Conservation (phyloP, 495 filamentous ascomycete genomes). For the Cercophora newfieldiana region DNA sequence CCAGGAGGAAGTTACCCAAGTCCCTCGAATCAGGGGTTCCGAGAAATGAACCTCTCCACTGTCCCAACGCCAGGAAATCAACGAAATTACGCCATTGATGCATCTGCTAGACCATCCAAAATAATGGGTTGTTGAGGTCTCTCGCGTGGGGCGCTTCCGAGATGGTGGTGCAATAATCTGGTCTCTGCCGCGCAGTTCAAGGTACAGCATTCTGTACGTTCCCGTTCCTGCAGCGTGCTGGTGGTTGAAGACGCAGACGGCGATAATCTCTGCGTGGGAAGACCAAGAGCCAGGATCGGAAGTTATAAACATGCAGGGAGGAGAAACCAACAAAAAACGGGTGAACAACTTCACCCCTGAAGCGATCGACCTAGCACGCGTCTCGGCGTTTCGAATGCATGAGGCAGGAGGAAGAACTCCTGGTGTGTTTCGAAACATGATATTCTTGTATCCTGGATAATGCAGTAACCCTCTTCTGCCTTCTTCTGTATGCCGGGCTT, state of each 20-base stretch:
- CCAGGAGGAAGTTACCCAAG: background rate
- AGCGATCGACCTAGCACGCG: background rate
- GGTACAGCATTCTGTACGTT: background rate
- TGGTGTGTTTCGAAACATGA: background rate
- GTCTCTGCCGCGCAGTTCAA: too few relatives aligned
- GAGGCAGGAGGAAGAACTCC: slow-evolving; percentile 5
- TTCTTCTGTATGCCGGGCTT: background rate
- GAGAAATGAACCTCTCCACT: background rate
- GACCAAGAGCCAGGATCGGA: background rate
- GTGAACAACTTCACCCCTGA: slow-evolving; percentile 5
- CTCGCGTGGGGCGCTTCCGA: background rate
- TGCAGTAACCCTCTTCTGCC: background rate
- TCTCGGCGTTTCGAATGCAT: slow-evolving; percentile 11
- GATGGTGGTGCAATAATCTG: too few relatives aligned
- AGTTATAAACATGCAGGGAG: background rate
- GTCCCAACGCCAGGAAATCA: background rate
- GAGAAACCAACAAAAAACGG: background rate
- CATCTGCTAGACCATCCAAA: background rate
- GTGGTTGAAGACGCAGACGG: background rate
- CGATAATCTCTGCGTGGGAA: background rate
- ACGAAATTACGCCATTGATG: background rate
- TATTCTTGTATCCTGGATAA: background rate
- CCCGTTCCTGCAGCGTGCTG: background rate
- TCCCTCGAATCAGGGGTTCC: background rate
- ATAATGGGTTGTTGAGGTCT: background rate